Evolutionary conservation across 2,329 filamentous ascomycete species (phyloP).

Genomic region (Sporothrix brunneoviolacea): DNA sequence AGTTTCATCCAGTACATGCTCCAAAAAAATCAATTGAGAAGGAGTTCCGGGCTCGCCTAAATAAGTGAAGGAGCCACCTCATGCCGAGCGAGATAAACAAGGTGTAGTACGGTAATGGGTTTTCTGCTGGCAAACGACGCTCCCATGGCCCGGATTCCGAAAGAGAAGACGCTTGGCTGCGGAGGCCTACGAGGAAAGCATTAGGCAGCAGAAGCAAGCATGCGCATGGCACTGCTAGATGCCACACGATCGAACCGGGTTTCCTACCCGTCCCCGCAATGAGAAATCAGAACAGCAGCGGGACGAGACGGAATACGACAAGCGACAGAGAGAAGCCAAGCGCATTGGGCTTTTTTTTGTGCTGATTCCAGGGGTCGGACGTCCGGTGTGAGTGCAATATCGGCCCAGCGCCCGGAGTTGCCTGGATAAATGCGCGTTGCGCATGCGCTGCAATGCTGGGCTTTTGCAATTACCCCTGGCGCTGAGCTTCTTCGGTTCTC

Average conservation of each 20-base stretch:
- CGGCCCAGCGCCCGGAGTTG: slow-evolving; percentile 4
- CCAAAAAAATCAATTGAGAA: too few species aligned
- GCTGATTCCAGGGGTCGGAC: slow-evolving; percentile 4
- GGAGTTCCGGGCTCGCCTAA: too few species aligned
- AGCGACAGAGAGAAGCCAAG: background rate
- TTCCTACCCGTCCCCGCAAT: background rate
- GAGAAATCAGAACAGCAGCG: too few species aligned
- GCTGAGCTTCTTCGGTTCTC: background rate
- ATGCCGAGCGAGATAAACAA: too few species aligned
- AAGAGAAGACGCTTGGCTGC: too few species aligned
- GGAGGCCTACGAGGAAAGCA: too few species aligned
- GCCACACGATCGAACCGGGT: slow-evolving; percentile 6
- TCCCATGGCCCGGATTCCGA: too few species aligned
- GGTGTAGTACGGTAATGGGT: too few species aligned
- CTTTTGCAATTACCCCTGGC: background rate
- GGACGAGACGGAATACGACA: background rate
- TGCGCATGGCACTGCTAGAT: too few species aligned
- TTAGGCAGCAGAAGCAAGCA: background rate
- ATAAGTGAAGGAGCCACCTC: too few species aligned
- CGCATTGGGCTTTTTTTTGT: background rate
- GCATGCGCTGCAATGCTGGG: background rate
- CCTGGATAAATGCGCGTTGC: slow-evolving; percentile 12
- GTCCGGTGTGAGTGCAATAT: slow-evolving; percentile 11
- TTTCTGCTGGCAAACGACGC: too few species aligned
- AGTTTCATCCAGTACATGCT: too few species aligned